phyloP scores from a whole-genome alignment of 495 filamentous ascomycete species.

The Neurospora cerealis region DNA sequence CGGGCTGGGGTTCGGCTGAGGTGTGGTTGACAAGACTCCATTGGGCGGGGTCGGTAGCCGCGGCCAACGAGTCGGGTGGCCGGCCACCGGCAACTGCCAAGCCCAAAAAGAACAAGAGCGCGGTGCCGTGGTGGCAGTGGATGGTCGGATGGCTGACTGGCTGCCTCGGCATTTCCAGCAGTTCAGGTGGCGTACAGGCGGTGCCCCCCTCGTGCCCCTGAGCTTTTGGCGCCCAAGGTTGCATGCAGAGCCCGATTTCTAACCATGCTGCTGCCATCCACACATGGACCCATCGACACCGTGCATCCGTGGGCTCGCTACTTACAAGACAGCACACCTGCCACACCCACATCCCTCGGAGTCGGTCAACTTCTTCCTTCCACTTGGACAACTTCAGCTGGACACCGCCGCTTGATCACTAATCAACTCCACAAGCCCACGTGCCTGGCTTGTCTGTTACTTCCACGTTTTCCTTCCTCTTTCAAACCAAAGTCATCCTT shows the following conservation, averaged over 20 bases:
- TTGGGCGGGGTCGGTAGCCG: background rate
- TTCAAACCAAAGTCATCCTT: background rate
- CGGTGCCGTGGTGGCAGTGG: background rate
- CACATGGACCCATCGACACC: background rate
- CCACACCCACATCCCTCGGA: background rate
- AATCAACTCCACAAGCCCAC: background rate
- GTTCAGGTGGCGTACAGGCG: background rate
- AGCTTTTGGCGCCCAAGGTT: background rate
- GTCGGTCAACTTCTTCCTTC: background rate
- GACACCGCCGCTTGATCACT: background rate
- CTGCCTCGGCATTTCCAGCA: slow-evolving; percentile 3
- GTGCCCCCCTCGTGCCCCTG: background rate
- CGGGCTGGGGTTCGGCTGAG: background rate
- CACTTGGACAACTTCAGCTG: background rate
- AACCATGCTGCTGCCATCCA: background rate
- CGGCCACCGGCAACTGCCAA: background rate
- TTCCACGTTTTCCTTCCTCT: background rate
- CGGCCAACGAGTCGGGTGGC: background rate
- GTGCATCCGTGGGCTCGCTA: background rate
- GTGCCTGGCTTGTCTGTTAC: background rate
- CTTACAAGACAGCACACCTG: background rate
- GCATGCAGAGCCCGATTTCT: background rate
- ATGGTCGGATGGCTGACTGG: background rate
- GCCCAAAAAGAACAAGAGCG: background rate
- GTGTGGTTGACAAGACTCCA: background rate